phyloP scores from a whole-genome alignment of 805 yeast genomes.

The Wickerhamomyces sydowiorum region DNA sequence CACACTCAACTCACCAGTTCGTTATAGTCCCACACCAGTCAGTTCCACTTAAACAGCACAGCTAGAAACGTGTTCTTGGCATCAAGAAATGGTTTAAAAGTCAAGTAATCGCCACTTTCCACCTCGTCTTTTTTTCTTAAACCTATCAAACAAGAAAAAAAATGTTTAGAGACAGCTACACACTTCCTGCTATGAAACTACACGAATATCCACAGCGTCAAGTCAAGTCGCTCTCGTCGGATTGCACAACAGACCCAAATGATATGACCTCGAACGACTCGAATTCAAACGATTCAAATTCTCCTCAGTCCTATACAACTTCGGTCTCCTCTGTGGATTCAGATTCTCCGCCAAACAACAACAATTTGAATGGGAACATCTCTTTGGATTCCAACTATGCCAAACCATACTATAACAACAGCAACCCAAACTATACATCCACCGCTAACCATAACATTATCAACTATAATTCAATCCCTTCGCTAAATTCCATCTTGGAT shows the following conservation, averaged over 20 bases:
- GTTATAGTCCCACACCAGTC: too few relatives aligned
- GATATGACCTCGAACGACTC: too few relatives aligned
- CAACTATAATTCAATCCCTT: constrained; percentile 16
- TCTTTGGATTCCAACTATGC: neutral
- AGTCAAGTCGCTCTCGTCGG: too few relatives aligned
- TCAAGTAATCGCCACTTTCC: neutral
- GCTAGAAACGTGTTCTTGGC: too few relatives aligned
- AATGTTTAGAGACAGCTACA: constrained; percentile 2
- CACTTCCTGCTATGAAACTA: constrained; percentile 18
- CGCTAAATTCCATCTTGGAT: constrained; percentile 21
- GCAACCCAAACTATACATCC: constrained; percentile 1
- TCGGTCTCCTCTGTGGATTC: constrained; percentile 21
- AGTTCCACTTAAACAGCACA: too few relatives aligned
- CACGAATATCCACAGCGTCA: too few relatives aligned
- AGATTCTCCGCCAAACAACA: constrained; percentile 14
- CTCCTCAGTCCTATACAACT: constrained; percentile 19
- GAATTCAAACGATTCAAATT: constrained; percentile 20
- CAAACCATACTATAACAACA: neutral
- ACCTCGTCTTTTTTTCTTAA: too few relatives aligned
- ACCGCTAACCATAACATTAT: neutral
- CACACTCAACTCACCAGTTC: too few relatives aligned
- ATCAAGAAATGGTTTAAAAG: neutral
- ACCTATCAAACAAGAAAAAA: neutral
- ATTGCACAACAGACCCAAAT: too few relatives aligned
- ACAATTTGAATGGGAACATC: neutral